Evolutionary conservation across 306 rosid species (phyloP).

Genomic region (Benincasa hispida): DNA sequence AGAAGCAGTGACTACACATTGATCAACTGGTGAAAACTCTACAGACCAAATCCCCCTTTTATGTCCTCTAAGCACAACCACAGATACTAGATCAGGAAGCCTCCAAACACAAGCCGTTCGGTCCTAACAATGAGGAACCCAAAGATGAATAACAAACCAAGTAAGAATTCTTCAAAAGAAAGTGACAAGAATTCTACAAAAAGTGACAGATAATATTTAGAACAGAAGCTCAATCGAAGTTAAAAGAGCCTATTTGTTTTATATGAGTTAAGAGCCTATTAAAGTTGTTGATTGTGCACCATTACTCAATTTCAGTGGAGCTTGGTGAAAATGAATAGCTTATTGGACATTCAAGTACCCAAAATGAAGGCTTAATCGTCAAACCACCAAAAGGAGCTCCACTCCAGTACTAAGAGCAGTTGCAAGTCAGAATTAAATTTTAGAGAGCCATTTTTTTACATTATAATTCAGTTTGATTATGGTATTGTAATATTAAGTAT

Average conservation of each 20-base stretch:
- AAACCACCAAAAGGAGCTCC: not conserved
- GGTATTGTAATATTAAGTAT: not conserved
- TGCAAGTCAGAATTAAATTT: not conserved
- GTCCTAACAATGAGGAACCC: constrained; percentile 38
- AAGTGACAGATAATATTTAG: not conserved
- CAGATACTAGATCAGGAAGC: constrained; percentile 76
- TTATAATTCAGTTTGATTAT: not conserved
- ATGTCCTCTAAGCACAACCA: constrained; percentile 73
- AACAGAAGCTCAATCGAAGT: not conserved
- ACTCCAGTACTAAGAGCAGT: not conserved
- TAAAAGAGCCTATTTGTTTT: not conserved
- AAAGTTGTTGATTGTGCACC: not conserved
- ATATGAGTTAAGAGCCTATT: too few species aligned
- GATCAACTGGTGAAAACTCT: constrained; percentile 96
- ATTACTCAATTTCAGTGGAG: not conserved
- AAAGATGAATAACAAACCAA: not conserved
- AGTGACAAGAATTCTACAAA: not conserved
- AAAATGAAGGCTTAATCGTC: not conserved
- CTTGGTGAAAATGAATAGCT: not conserved
- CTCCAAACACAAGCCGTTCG: constrained; percentile 94
- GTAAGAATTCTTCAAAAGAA: not conserved
- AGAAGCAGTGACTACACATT: constrained; percentile 85
- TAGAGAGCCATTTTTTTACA: not conserved
- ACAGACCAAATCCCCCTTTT: constrained; percentile 95
- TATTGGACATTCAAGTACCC: not conserved